Percentiles rank a stretch among this genome's conserved stretches.
These are phyloP conservation scores for Picea sitchensis DNA, from an alignment of 75 land plant species.

Conservation along the genomic window DNA sequence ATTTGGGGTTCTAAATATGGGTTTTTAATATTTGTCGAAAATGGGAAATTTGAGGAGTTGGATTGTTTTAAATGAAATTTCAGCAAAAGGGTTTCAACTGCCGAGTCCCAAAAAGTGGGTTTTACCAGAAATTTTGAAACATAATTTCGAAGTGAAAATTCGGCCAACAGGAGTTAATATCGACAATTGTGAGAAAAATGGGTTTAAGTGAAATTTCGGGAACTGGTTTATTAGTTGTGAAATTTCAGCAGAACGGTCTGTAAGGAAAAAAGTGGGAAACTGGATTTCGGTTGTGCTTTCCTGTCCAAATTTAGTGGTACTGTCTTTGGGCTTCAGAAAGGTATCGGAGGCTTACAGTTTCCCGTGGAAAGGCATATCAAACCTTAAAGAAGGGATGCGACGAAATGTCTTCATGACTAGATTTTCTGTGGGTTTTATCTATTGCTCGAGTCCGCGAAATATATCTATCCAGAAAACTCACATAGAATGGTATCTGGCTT, in stretches of 20 bases:
- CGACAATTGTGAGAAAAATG: neutral
- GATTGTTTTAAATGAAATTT: neutral
- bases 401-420: too few relatives aligned
- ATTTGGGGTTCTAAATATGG: neutral
- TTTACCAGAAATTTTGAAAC: neutral
- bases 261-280: too few relatives aligned
- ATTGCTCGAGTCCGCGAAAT: too few relatives aligned
- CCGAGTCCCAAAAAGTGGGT: neutral
- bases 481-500: too few relatives aligned
- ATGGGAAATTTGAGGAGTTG: neutral
- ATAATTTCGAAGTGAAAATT: too few relatives aligned
- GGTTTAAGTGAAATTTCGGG: neutral
- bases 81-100: neutral
- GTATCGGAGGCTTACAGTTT: neutral
- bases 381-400: too few relatives aligned
- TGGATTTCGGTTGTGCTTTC: neutral
- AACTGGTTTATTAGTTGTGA: too few relatives aligned
- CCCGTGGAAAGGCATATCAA: too few relatives aligned
- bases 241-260: too few relatives aligned
- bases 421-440: too few relatives aligned
- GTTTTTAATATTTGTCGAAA: neutral
- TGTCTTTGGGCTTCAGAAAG: neutral
- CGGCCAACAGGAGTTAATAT: too few relatives aligned
- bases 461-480: too few relatives aligned
- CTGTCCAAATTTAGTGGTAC: neutral